These are phyloP conservation scores for Irpex sp. DNA, from an alignment of 1,284 basidiomycete species.

Conservation along the genomic window DNA sequence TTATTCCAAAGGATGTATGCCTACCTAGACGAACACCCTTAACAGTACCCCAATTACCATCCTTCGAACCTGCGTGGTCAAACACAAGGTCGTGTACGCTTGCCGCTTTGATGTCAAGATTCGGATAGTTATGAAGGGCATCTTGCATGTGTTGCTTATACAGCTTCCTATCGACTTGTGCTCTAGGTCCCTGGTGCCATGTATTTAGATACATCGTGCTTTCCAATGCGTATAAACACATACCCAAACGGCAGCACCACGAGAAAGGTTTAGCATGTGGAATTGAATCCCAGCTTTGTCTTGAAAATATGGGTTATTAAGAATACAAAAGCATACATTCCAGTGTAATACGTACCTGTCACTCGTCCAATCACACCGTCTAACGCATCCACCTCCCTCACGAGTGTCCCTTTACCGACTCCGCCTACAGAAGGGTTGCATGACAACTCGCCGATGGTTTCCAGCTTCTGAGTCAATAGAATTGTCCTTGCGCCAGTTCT, in stretches of 20 bases:
- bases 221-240: slow-evolving; percentile 14
- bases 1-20: slow-evolving; percentile 11
- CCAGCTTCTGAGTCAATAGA: slow-evolving; percentile 76
- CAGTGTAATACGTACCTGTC: slow-evolving; percentile 46
- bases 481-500: slow-evolving; percentile 78
- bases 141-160: slow-evolving; percentile 84
- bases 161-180: slow-evolving; percentile 82
- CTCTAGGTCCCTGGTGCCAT: slow-evolving; percentile 69
- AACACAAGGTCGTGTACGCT: slow-evolving; percentile 81
- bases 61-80: slow-evolving; percentile 37
- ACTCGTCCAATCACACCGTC: slow-evolving; percentile 79
- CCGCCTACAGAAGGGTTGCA: slow-evolving; percentile 90
- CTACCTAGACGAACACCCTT: slow-evolving; percentile 71
- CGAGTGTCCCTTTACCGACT: slow-evolving; percentile 87
- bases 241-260: slow-evolving; percentile 87
- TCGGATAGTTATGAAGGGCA: slow-evolving; percentile 58
- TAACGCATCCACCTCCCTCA: slow-evolving; percentile 85
- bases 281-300: slow-evolving; percentile 89
- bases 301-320: slow-evolving; percentile 22
- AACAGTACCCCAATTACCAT: slow-evolving; percentile 46
- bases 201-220: not conserved
- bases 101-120: slow-evolving; percentile 67
- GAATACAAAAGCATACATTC: not conserved
- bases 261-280: slow-evolving; percentile 80
- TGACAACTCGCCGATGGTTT: slow-evolving; percentile 84